Base-by-base conservation (phyloP, 2,329 filamentous ascomycete species). In the Cercospora beticola region DNA sequence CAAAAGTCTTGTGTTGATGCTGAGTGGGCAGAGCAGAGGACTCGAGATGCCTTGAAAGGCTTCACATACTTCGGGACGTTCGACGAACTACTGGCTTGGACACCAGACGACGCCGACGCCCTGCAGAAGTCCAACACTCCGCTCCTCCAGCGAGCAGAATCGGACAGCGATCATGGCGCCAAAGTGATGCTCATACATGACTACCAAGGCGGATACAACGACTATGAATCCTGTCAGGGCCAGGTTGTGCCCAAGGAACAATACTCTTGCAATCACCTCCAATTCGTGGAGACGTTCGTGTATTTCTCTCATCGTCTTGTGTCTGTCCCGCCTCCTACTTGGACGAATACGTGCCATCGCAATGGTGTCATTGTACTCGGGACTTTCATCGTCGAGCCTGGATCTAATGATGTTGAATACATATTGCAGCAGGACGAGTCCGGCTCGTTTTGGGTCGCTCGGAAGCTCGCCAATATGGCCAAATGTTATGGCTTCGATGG, bases 231-330 rank as follows among this genome's bases (percentile, higher is more conserved):
- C 33, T 73, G 74, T 10, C 79, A 81, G 43, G 76, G 74, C 12
- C 61, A 68, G 49, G 74, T 74, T 5, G 68, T 80, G 0, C 69
- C 75, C 2, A 67, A 75, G 5, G 76, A 79, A 40, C 72, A 70
- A 16, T 84, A 84, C 70, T 75, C 77, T 2, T 81, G 81, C 74
- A 78, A 83, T 69, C 81, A 83, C 66, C 77, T 83, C 43, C 81
- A 83, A 70, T 79, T 77, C 66, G 76, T 83, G 16, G 78, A 82
- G 49, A 76, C 75, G 1, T 83, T 84, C 69, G 74, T 83, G n/a
- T 84, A 84, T 71, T 84, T 84, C 67, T 83, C 82, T 1, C 82
- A 84, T 70, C 82, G 83, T 67, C 76, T 83, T 4, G 80, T 81
- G 9, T 81, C 81, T 36, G 74, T 82, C 14, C 82, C 82, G 2